Percentiles rank a stretch among this genome's conserved stretches.
These are phyloP conservation scores for Cyberlindnera maritima DNA, from an alignment of 805 yeast genomes.

Conservation along the genomic window DNA sequence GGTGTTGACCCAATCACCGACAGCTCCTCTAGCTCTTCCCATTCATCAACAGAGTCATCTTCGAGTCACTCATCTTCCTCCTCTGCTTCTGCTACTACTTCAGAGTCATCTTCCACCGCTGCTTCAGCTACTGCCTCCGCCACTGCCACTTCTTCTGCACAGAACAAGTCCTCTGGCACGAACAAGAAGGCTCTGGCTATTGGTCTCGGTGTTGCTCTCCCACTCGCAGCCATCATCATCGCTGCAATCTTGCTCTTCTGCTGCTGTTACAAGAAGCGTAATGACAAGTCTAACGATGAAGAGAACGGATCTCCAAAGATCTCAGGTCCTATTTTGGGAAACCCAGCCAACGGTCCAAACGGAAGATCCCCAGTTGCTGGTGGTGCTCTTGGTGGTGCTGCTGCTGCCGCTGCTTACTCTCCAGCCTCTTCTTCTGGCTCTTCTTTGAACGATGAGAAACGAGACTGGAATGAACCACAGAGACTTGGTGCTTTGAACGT, in stretches of 20 bases:
- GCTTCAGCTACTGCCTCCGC: slow-evolving; percentile 24
- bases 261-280: slow-evolving; percentile 52
- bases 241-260: slow-evolving; percentile 48
- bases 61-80: slow-evolving; percentile 28
- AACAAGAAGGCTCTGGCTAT: slow-evolving; percentile 67
- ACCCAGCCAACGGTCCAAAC: slow-evolving; percentile 35
- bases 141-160: slow-evolving; percentile 26
- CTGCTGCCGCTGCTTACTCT: slow-evolving; percentile 12
- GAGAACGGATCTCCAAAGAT: slow-evolving; percentile 31
- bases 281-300: slow-evolving; percentile 30
- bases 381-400: slow-evolving; percentile 5
- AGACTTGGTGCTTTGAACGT: slow-evolving; percentile 51
- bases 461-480: slow-evolving; percentile 25
- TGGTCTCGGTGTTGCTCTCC: slow-evolving; percentile 87
- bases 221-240: slow-evolving; percentile 50
- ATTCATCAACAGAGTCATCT: slow-evolving; percentile 29
- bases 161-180: slow-evolving; percentile 17
- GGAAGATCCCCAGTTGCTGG: slow-evolving; percentile 22
- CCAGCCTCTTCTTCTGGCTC: slow-evolving; percentile 31
- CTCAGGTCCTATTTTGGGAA: slow-evolving; percentile 38
- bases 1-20: slow-evolving; percentile 41
- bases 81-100: slow-evolving; percentile 13
- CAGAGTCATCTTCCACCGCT: slow-evolving; percentile 27
- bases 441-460: slow-evolving; percentile 29
- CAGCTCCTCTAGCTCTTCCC: slow-evolving; percentile 26